Evolutionary conservation across 208 protist genomes (phyloP), one percentile per base, ranked within the genome.

Genomic region (Acanthamoeba culbertsoni): DNA sequence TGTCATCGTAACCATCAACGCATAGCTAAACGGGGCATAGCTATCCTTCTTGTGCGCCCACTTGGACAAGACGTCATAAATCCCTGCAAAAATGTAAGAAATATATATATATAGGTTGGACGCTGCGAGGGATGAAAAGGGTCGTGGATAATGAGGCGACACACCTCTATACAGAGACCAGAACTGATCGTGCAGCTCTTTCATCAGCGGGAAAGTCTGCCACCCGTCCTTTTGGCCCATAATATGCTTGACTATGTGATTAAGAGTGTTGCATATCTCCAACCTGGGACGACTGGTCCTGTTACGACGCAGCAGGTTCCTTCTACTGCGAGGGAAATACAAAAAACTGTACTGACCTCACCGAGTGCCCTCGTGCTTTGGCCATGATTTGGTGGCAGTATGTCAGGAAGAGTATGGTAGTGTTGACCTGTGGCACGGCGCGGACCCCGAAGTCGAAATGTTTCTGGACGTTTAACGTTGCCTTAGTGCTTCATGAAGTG

Each of bases 371-470:
- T 20, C 51, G 23, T 18, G 75, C 75, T 62, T 57, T 86, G 43
- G 37, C 28, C 75, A 86, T 86, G 40, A 86, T 35, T n/a, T 86
- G 75, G 31, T 43, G 43, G 23, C 43, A 42, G 43, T 86, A 86
- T 5, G 75, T 86, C n/a, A 86, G 14, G 51, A 62, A 86, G 75
- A 86, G 75, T 10, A 86, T 51, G 51, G 75, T 86, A 0, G 75
- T 86, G 75, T 86, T 86, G 75, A 86, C 55, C 33, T 86, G 75
- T 8, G 75, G 75, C 23, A 86, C 75, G 3, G 75, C 42, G 10
- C 43, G 51, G 4, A 86, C 31, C 1, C 75, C 75, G 35, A 86
- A 86, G 33, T 86, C 75, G 12, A 86, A 86, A 31, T 86, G 43
- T 86, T 55, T 86, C 75, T 86, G 40, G 31, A 51, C 1, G 23